phyloP scores from a whole-genome alignment of 768 basidiomycete species.

The Trametes coccinea region DNA sequence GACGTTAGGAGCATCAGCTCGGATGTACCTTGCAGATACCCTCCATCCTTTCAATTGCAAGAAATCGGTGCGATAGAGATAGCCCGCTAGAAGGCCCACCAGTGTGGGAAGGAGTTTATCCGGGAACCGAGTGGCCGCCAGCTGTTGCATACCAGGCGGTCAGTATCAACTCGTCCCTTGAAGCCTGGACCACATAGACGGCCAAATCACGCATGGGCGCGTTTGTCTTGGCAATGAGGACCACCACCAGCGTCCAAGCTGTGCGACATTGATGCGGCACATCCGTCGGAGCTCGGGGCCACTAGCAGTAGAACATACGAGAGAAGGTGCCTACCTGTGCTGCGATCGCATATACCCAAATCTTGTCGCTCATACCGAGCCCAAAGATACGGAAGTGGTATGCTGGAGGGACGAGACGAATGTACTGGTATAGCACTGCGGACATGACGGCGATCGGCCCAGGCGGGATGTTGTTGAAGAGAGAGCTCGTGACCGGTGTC shows the following conservation, averaged over 20 bases:
- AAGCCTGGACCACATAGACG: background rate
- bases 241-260: background rate
- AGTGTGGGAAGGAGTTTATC: conserved; percentile 61
- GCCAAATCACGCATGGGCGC: background rate
- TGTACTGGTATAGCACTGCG: conserved; percentile 82
- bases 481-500: conserved; percentile 39
- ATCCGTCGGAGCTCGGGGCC: background rate
- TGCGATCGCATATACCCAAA: conserved; percentile 69
- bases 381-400: conserved; percentile 81
- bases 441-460: conserved; percentile 79
- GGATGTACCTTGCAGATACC: conserved; percentile 46
- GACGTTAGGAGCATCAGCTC: background rate
- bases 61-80: conserved; percentile 82
- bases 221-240: background rate
- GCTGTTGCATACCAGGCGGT: conserved; percentile 41
- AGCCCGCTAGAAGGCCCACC: conserved; percentile 69
- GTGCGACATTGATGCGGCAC: background rate
- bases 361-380: conserved; percentile 73
- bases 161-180: background rate
- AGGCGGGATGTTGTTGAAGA: conserved; percentile 72
- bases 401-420: conserved; percentile 69
- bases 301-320: background rate
- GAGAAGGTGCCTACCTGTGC: conserved; percentile 53
- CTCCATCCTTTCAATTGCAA: conserved; percentile 80
- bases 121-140: conserved; percentile 67